phyloP scores from a whole-genome alignment of 2,329 filamentous ascomycete species.

The Fragosphaeria purpurea region DNA sequence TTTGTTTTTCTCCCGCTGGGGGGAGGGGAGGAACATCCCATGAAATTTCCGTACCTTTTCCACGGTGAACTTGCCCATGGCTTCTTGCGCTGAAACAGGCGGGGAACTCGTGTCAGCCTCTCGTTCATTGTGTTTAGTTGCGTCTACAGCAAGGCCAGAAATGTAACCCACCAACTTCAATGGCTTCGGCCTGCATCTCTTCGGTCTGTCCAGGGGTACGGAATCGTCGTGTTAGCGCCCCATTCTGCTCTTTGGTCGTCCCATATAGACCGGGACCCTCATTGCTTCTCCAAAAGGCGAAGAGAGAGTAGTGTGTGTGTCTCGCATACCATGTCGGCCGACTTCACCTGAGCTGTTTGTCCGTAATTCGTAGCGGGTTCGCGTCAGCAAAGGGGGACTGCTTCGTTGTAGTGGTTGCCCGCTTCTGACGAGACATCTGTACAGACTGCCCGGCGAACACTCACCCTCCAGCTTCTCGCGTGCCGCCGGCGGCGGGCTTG shows the following conservation, averaged over 20 bases:
- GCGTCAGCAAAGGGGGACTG: too few species aligned
- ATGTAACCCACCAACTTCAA: constrained; percentile 75
- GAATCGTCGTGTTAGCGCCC: too few species aligned
- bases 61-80: constrained; percentile 52
- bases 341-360: constrained; percentile 81
- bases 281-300: too few species aligned
- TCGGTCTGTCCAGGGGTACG: constrained; percentile 55
- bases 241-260: too few species aligned
- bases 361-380: too few species aligned
- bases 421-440: too few species aligned
- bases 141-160: too few species aligned
- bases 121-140: neutral
- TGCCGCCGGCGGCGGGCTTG: constrained; percentile 39
- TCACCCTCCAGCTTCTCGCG: constrained; percentile 70
- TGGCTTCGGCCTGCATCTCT: constrained; percentile 91
- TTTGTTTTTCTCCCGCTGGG: too few species aligned
- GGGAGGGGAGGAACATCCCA: too few species aligned
- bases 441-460: constrained; percentile 6
- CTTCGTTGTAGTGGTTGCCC: too few species aligned
- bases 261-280: too few species aligned
- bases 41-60: constrained; percentile 38
- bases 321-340: constrained; percentile 79
- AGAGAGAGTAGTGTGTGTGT: neutral
- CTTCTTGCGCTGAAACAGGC: constrained; percentile 42
- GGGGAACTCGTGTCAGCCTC: neutral